Conservation (phyloP, 1,284 basidiomycete species). For the Coniophora puteana region DNA sequence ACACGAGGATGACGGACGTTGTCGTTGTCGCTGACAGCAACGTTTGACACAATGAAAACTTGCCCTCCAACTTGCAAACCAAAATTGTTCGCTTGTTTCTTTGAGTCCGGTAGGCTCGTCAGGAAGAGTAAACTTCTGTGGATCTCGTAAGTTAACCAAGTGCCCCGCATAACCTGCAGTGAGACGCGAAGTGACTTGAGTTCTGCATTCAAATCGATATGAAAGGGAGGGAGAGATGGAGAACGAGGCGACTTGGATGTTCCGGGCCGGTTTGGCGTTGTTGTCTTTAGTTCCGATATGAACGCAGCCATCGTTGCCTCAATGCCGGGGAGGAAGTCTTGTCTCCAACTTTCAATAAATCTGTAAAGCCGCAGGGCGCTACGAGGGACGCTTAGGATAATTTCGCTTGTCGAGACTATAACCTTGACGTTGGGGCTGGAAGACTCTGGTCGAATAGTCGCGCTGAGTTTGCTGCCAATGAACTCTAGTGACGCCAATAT, state of each 20-base stretch:
- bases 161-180: slow-evolving; percentile 80
- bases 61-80: slow-evolving; percentile 66
- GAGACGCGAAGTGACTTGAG: slow-evolving; percentile 49
- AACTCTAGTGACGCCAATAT: slow-evolving; percentile 58
- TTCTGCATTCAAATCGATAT: slow-evolving; percentile 43
- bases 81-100: slow-evolving; percentile 40
- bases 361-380: slow-evolving; percentile 75
- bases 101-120: slow-evolving; percentile 34
- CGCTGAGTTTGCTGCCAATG: slow-evolving; percentile 40
- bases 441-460: slow-evolving; percentile 41
- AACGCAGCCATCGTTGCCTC: slow-evolving; percentile 63
- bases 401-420: slow-evolving; percentile 38
- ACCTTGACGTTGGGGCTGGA: slow-evolving; percentile 36
- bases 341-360: slow-evolving; percentile 76
- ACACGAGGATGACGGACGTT: slow-evolving; percentile 41
- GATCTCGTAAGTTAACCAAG: slow-evolving; percentile 75
- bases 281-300: slow-evolving; percentile 54
- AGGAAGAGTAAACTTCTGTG: slow-evolving; percentile 45
- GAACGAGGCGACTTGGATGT: too few species aligned
- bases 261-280: slow-evolving; percentile 20
- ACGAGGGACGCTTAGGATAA: slow-evolving; percentile 64
- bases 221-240: slow-evolving; percentile 21
- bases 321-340: slow-evolving; percentile 70
- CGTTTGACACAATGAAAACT: slow-evolving; percentile 57
- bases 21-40: slow-evolving; percentile 32